A percentile compares a stretch with the other conserved stretches of the same genome.
Conservation (phyloP, 2,329 filamentous ascomycete species). For the Verticillium nubilum region DNA sequence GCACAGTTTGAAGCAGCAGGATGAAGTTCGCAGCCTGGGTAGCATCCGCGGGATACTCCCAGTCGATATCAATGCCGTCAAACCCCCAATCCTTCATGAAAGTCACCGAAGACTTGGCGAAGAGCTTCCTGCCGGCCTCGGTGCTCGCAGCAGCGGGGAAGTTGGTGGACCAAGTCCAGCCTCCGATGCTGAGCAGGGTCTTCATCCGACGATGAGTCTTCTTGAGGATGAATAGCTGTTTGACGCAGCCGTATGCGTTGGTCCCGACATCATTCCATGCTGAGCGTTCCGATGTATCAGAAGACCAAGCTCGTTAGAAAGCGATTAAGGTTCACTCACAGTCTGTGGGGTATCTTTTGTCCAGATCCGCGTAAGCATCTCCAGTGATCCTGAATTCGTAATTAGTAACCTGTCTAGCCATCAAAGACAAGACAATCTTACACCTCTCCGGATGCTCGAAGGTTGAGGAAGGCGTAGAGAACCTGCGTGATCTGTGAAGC, state of each 20-base stretch:
- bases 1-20: constrained; percentile 36
- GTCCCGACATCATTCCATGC: constrained; percentile 57
- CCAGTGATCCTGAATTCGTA: background rate
- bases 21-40: constrained; percentile 38
- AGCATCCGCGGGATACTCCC: constrained; percentile 29
- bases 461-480: constrained; percentile 1
- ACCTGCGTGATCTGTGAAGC: background rate
- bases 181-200: constrained; percentile 73
- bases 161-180: constrained; percentile 77
- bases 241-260: constrained; percentile 76
- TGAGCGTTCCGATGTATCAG: background rate
- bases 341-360: background rate
- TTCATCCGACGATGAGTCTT: constrained; percentile 73
- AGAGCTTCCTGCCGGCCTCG: constrained; percentile 53
- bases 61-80: constrained; percentile 40
- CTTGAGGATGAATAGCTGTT: constrained; percentile 75
- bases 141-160: constrained; percentile 65
- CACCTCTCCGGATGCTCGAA: background rate
- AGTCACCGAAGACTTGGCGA: constrained; percentile 63
- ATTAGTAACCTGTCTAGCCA: background rate
- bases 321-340: background rate
- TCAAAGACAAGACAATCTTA: background rate
- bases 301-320: no score
- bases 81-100: constrained; percentile 69
- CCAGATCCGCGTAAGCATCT: background rate